Conservation (phyloP, 2,329 filamentous ascomycete species). For the Rosellinia necatrix region DNA sequence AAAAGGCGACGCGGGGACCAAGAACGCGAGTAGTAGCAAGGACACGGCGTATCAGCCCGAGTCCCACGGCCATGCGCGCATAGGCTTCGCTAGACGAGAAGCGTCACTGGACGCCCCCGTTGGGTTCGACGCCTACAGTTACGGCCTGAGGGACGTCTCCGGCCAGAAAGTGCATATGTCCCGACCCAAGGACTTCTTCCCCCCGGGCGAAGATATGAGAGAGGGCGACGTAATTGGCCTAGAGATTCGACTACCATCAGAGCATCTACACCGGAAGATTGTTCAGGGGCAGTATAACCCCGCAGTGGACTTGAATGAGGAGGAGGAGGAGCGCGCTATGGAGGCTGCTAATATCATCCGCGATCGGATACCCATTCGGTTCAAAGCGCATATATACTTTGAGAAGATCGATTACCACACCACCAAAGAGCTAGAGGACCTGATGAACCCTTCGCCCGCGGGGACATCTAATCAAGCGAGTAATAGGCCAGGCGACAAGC, state of each 20-base stretch:
- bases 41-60: constrained; percentile 49
- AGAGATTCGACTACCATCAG: constrained; percentile 82
- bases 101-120: constrained; percentile 82
- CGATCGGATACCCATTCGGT: constrained; percentile 91
- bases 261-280: constrained; percentile 84
- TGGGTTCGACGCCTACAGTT: constrained; percentile 90
- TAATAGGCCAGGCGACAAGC: constrained; percentile 55
- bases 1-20: constrained; percentile 34
- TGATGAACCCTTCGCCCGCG: constrained; percentile 70
- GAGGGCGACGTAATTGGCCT: constrained; percentile 95
- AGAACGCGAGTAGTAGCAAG: constrained; percentile 50
- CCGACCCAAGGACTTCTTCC: constrained; percentile 87
- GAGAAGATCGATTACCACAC: constrained; percentile 89
- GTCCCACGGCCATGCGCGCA: constrained; percentile 70
- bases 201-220: constrained; percentile 74
- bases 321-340: constrained; percentile 60
- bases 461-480: constrained; percentile 45
- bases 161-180: constrained; percentile 95
- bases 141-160: constrained; percentile 85
- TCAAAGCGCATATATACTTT: constrained; percentile 92
- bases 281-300: constrained; percentile 88
- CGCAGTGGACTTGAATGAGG: constrained; percentile 71
- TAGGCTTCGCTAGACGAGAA: constrained; percentile 85
- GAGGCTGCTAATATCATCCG: constrained; percentile 82
- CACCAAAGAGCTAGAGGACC: constrained; percentile 84